phyloP scores from a whole-genome alignment of 495 filamentous ascomycete genomes.

The Hyaloscypha variabilis region DNA sequence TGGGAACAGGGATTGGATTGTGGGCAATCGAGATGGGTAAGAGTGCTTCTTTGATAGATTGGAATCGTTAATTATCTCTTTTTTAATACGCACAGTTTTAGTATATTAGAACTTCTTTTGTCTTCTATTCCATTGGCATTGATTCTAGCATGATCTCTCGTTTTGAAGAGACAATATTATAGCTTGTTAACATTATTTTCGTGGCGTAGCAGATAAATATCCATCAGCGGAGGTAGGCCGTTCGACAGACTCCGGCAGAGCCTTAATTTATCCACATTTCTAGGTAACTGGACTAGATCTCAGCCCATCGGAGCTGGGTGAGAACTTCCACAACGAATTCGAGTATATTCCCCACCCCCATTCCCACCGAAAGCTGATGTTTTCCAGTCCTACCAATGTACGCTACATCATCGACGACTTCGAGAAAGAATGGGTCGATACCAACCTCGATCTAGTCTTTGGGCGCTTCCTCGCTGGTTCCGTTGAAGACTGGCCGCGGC shows the following conservation, averaged over 20 bases:
- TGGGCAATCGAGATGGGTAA: constrained; percentile 58
- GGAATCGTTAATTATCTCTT: no score
- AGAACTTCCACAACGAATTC: constrained; percentile 6
- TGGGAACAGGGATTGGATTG: constrained; percentile 58
- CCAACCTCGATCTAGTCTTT: constrained; percentile 54
- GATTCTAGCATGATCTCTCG: no score
- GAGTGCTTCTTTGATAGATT: not conserved
- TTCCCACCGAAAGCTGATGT: constrained; percentile 38
- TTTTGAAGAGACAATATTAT: no score
- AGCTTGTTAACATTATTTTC: no score
- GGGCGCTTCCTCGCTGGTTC: constrained; percentile 43
- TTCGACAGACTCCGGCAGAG: no score
- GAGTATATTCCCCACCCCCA: constrained; percentile 3
- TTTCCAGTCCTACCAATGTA: constrained; percentile 54
- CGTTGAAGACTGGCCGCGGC: constrained; percentile 12
- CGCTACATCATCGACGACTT: constrained; percentile 56
- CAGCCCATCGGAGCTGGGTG: constrained; percentile 3
- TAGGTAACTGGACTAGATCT: constrained; percentile 1
- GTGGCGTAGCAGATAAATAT: no score
- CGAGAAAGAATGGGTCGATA: constrained; percentile 49
- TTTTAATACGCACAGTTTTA: no score
- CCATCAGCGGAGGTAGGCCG: no score
- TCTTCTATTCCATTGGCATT: no score
- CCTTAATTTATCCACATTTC: no score
- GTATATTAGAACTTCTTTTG: no score